Evolutionary conservation across 352 stramenopile genomes (phyloP), one percentile per base, ranked within the genome.

Genomic region (Phytopythium mirpurense): DNA sequence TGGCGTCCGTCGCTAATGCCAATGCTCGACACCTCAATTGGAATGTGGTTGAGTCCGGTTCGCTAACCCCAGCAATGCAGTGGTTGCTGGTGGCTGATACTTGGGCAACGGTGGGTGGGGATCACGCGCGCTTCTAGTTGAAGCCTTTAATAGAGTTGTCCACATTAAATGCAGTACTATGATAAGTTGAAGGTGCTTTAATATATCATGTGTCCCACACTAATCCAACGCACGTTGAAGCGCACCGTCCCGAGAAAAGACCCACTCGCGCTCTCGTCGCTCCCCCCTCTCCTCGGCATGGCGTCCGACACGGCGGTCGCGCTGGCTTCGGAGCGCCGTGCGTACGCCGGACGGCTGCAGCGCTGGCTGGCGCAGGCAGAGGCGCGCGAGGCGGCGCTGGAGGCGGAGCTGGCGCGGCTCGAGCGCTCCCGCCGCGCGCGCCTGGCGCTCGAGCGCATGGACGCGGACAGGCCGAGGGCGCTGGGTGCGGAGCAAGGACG

Each of bases 391-490:
- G 18, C 15, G 46, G 9, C 27, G 46, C 27, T 52, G 3, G 31
- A 51, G 45, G 11, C 4, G 26, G n/a, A 5, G 26, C 26, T 51
- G 15, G 27, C 8, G 27, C 45, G 45, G 5, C 45, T 40, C 45
- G n/a, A 36, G 29, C 29, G 27, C 16, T 40, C 46, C 6, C 29
- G 14, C 9, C 31, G 19, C 27, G 46, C 29, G 46, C 46, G 46
- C 19, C 27, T 18, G 46, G 46, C 29, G 29, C 29, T 52, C 94
- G 24, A 50, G 16, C 26, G 27, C 16, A n/a, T 49, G 42, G 42
- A 27, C 15, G 42, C 15, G 24, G 15, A 35, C 42, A 27, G 38
- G 38, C 1, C 26, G 12, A 23, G 11, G 11, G 7, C 38, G 19
- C 8, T 38, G 34, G n/a, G n/a, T n/a, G n/a, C n/a, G n/a, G n/a